These are phyloP conservation scores for Mycena pura DNA, from an alignment of 768 basidiomycete genomes.

Conservation along the genomic window DNA sequence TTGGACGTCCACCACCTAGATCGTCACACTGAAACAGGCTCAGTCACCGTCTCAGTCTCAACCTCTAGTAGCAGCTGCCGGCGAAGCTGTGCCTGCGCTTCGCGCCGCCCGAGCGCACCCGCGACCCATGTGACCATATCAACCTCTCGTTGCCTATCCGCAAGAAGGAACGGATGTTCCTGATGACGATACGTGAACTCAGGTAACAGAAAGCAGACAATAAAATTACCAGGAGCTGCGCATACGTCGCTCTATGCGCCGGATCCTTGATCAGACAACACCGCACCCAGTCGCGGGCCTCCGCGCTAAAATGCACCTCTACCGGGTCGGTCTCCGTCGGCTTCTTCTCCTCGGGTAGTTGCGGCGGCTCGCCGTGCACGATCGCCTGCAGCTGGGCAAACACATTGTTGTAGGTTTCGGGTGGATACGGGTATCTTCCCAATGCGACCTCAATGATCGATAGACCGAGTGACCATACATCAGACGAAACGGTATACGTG, in stretches of 20 bases:
- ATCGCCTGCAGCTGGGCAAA: constrained; percentile 97
- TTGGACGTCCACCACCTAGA: too few species aligned
- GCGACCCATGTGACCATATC: constrained; percentile 89
- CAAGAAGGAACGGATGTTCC: constrained; percentile 81
- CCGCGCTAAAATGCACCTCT: constrained; percentile 43
- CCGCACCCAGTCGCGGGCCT: constrained; percentile 84
- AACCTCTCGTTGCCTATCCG: constrained; percentile 65
- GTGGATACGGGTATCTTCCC: constrained; percentile 94
- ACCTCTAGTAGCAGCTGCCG: background rate
- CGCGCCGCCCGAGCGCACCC: constrained; percentile 47
- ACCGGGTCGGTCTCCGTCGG: constrained; percentile 14
- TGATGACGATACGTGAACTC: constrained; percentile 34
- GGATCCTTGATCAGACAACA: constrained; percentile 85
- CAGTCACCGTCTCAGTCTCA: constrained; percentile 1
- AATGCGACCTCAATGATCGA: constrained; percentile 92
- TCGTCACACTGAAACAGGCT: constrained; percentile 22
- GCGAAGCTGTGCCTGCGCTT: constrained; percentile 17
- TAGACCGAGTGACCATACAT: constrained; percentile 96
- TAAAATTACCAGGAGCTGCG: constrained; percentile 71
- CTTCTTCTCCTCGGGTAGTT: constrained; percentile 75
- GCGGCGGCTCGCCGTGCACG: constrained; percentile 92
- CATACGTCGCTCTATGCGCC: constrained; percentile 79
- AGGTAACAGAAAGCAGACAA: background rate
- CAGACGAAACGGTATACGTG: constrained; percentile 95
- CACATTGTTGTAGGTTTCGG: constrained; percentile 96